Evolutionary conservation across 148 eudicot genomes (phyloP).

Genomic region (Spergularia marina): DNA sequence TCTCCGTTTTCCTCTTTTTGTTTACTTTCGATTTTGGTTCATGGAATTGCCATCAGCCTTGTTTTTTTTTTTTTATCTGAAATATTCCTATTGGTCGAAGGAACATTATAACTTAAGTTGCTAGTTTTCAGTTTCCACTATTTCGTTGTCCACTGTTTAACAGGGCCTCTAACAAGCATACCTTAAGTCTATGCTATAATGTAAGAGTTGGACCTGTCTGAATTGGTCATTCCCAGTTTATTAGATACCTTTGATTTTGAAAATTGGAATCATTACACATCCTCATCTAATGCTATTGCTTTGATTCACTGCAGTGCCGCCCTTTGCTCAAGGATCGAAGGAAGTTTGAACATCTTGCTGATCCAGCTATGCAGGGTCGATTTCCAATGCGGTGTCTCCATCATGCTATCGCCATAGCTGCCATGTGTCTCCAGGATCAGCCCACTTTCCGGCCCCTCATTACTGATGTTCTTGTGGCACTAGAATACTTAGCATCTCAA

Average conservation of each 20-base stretch:
- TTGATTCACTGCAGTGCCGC: constrained; percentile 43
- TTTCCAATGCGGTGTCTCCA: constrained; percentile 43
- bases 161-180: background rate
- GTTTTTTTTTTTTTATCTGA: background rate
- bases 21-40: background rate
- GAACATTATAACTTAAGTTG: background rate
- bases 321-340: constrained; percentile 50
- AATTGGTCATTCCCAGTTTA: background rate
- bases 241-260: background rate
- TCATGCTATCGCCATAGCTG: constrained; percentile 55
- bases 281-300: background rate
- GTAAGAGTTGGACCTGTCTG: background rate
- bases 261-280: background rate
- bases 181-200: background rate
- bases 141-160: background rate
- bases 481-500: constrained; percentile 49
- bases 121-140: background rate
- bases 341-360: constrained; percentile 47
- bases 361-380: constrained; percentile 50
- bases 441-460: constrained; percentile 60
- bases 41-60: background rate
- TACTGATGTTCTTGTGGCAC: constrained; percentile 61
- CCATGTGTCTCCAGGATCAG: constrained; percentile 74
- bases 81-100: background rate
- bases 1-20: too few species aligned